Percentiles rank a stretch among this genome's conserved stretches.
phyloP scores from a whole-genome alignment of 768 basidiomycete species.

The Tremella yokohamensis region DNA sequence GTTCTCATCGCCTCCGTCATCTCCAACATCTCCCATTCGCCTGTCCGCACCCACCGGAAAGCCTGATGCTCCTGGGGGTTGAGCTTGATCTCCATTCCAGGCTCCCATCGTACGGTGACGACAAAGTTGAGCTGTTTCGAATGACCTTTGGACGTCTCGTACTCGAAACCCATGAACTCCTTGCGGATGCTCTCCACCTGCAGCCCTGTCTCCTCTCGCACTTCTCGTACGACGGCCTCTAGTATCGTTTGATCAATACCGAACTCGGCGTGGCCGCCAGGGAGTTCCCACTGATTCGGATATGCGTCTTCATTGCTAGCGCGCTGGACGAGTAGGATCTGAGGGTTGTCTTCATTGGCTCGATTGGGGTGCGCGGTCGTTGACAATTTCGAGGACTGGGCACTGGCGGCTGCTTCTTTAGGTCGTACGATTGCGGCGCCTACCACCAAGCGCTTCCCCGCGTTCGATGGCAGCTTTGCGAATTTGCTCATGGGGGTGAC shows the following conservation, averaged over 20 bases:
- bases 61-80: conserved; percentile 6
- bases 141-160: background rate
- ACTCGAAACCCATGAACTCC: conserved; percentile 13
- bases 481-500: conserved; percentile 11
- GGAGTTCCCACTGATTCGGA: conserved; percentile 14
- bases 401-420: background rate
- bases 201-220: conserved; percentile 15
- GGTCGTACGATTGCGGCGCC: conserved; percentile 5
- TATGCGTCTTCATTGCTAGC: background rate
- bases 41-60: background rate
- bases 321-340: conserved; percentile 11
- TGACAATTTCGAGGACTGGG: background rate
- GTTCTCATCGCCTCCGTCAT: conserved; percentile 3
- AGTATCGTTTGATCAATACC: conserved; percentile 16
- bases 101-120: conserved; percentile 1
- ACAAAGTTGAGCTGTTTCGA: conserved; percentile 16
- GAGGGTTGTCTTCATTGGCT: background rate
- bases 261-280: conserved; percentile 7
- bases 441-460: conserved; percentile 2
- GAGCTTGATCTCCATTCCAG: background rate
- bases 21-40: conserved; percentile 2
- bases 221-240: conserved; percentile 8
- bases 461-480: conserved; percentile 9
- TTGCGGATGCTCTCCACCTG: conserved; percentile 6
- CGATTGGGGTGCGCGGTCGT: background rate